phyloP scores from a whole-genome alignment of 2,329 filamentous ascomycete genomes.

The Ophiostoma fasciatum region DNA sequence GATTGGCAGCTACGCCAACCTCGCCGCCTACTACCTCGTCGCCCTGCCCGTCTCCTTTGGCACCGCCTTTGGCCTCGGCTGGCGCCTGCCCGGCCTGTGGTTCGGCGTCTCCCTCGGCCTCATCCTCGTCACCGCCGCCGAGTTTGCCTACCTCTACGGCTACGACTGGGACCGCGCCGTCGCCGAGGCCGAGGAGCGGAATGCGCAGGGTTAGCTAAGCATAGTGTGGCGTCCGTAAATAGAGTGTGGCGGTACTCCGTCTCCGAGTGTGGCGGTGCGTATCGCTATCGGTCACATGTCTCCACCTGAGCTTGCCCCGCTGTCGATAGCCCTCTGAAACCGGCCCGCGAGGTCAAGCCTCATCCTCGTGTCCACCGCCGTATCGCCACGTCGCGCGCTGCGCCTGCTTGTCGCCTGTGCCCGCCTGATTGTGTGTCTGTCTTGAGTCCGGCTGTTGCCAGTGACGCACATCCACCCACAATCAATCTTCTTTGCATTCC shows the following conservation, averaged over 20 bases:
- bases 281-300: background rate
- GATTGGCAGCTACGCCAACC: slow-evolving; percentile 76
- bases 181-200: slow-evolving; percentile 36
- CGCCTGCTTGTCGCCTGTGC: too few species aligned
- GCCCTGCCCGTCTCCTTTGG: slow-evolving; percentile 74
- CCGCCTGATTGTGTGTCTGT: too few species aligned
- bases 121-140: slow-evolving; percentile 37
- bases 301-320: slow-evolving; percentile 9
- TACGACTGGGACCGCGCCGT: slow-evolving; percentile 40
- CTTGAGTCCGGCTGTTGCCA: too few species aligned
- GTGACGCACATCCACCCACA: too few species aligned
- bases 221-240: too few species aligned
- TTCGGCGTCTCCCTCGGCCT: slow-evolving; percentile 61
- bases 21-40: slow-evolving; percentile 74
- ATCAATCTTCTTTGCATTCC: background rate
- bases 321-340: too few species aligned
- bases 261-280: too few species aligned
- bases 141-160: slow-evolving; percentile 36
- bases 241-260: too few species aligned
- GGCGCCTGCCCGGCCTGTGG: slow-evolving; percentile 75
- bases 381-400: too few species aligned
- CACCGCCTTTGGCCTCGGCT: slow-evolving; percentile 60
- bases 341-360: too few species aligned
- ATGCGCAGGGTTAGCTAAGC: slow-evolving; percentile 21
- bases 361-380: too few species aligned